Evolutionary conservation across 192 early-diverging fungal genomes (phyloP), one percentile per base, ranked within the genome.

Genomic region (Chytriomyces confervae): DNA sequence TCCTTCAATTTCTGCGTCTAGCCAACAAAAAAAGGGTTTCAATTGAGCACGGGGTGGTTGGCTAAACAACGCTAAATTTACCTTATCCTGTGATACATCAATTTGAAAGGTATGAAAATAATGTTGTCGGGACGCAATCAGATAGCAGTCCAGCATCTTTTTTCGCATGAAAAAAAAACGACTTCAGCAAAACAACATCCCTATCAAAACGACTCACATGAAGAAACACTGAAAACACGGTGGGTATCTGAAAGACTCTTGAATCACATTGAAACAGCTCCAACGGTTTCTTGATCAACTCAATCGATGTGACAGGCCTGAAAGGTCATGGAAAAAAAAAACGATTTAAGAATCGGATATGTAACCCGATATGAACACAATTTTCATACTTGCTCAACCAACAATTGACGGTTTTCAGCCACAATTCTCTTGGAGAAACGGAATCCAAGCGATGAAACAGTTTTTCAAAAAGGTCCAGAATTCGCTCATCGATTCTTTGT

Each of bases 91-190:
- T 11, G 27, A 61, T 13, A 66, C 46, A 29, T 76, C 49, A 61
- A 70, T 27, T 50, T 60, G 47, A 79, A 64, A 79, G 9, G 61
- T 43, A 46, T 64, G 67, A 6, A 29, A 64, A 45, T 69, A 65
- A 44, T 67, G 67, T 10, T 75, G 61, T 11, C 72, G n/a, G 2
- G 78, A 73, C 5, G 72, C 36, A 23, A 69, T 75, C 49, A 79
- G 45, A 45, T 72, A 79, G 57, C 78, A 79, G 27, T 79, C 78
- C 0, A 79, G 48, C n/a, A 79, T 79, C 78, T 79, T 27, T 6
- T 45, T 61, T 24, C 20, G 29, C n/a, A 20, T 57, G 11, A 11
- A 57, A 57, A 57, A 11, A 57, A 64, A 49, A 7, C 48, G 43
- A 20, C 44, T 73, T 73, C 0, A 3, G 46, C 62, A 11, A 27